A percentile compares a stretch with the other conserved stretches of the same genome.
phyloP scores from a whole-genome alignment of 805 yeast species.

The Sungouiella thailandica region DNA sequence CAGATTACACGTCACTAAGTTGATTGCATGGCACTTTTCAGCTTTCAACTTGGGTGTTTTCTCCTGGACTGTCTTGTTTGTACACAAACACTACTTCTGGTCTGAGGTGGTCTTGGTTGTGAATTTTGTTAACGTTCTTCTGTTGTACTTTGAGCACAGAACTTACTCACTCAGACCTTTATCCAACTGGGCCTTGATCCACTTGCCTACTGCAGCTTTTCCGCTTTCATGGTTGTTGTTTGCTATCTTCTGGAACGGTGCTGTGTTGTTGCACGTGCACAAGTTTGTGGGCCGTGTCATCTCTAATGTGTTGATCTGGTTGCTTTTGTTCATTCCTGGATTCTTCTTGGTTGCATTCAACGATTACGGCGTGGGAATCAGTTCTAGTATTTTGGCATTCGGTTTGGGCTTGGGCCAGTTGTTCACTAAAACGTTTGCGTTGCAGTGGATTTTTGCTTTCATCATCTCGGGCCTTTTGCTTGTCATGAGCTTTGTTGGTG shows the following conservation, averaged over 20 bases:
- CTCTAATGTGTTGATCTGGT: constrained; percentile 76
- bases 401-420: constrained; percentile 72
- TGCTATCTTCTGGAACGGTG: constrained; percentile 82
- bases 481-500: constrained; percentile 43
- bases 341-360: constrained; percentile 52
- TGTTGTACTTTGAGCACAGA: constrained; percentile 53
- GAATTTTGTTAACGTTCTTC: constrained; percentile 56
- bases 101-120: constrained; percentile 54
- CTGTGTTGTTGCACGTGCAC: constrained; percentile 63
- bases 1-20: constrained; percentile 24
- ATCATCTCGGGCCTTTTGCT: constrained; percentile 56
- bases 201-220: constrained; percentile 60
- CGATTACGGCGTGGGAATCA: constrained; percentile 68
- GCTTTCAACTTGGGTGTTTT: constrained; percentile 56
- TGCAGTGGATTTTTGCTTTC: constrained; percentile 85
- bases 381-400: constrained; percentile 52
- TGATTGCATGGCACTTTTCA: constrained; percentile 59
- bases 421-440: constrained; percentile 61
- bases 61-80: constrained; percentile 61
- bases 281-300: constrained; percentile 57
- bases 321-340: constrained; percentile 61
- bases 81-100: constrained; percentile 51
- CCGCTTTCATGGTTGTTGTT: constrained; percentile 75
- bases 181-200: constrained; percentile 52
- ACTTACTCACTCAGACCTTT: constrained; percentile 53